Percentiles rank a stretch among this genome's conserved stretches.
These are phyloP conservation scores for Lanmaoa pseudosensibilis DNA, from an alignment of 768 basidiomycete genomes.

Conservation along the genomic window DNA sequence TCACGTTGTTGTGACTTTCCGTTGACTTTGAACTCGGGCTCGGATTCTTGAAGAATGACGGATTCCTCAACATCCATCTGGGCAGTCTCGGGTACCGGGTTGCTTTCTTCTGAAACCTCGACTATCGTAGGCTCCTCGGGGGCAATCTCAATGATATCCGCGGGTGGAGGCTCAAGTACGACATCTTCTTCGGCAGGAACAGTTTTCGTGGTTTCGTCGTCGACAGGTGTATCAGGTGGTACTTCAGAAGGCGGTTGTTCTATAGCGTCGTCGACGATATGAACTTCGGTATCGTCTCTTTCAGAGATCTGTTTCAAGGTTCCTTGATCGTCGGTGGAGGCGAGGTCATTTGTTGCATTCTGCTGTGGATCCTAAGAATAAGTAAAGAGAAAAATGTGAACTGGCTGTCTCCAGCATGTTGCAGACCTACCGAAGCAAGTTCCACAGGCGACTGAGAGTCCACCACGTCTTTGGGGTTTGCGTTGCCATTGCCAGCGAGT, in stretches of 20 bases:
- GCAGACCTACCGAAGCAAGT: conserved; percentile 10
- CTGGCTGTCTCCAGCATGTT: neutral
- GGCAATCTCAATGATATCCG: conserved; percentile 3
- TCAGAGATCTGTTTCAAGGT: neutral
- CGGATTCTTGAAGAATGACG: conserved; percentile 10
- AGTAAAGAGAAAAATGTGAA: neutral
- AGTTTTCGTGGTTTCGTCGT: neutral
- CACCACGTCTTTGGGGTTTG: conserved; percentile 6
- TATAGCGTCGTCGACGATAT: neutral
- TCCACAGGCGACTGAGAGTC: neutral
- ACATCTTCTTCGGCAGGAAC: conserved; percentile 10
- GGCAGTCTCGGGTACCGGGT: neutral
- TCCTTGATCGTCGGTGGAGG: conserved; percentile 1
- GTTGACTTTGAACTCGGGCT: neutral
- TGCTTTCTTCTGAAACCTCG: conserved; percentile 6
- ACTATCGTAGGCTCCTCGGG: conserved; percentile 10
- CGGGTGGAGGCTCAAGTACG: conserved; percentile 1
- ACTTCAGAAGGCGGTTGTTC: conserved; percentile 1
- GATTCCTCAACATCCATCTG: conserved; percentile 19
- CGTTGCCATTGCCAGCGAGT: conserved; percentile 19
- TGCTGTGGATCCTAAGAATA: conserved; percentile 14
- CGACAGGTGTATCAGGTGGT: conserved; percentile 1
- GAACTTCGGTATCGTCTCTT: neutral
- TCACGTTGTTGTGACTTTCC: conserved; percentile 21
- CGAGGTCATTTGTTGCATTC: conserved; percentile 1